phyloP scores from a whole-genome alignment of 2,329 filamentous ascomycete species.

The Ploettnerulaceae sp. region DNA sequence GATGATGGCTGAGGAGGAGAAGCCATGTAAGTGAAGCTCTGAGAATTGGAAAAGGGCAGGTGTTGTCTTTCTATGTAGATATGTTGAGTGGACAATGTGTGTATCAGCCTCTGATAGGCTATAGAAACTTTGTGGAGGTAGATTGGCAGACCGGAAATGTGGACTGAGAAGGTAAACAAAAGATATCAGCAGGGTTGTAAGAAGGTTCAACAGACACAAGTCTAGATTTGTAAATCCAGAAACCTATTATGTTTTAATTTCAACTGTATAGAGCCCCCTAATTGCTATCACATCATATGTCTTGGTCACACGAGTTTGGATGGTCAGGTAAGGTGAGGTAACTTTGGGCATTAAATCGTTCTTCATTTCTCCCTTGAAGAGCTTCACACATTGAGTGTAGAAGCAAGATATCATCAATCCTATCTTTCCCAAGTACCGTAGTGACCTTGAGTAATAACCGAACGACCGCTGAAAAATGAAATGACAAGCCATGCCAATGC shows the following conservation, averaged over 20 bases:
- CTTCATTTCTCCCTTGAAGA: conserved; percentile 2
- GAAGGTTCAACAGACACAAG: too few relatives aligned
- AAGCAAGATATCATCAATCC: conserved; percentile 3
- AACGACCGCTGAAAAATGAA: conserved; percentile 9
- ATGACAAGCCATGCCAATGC: conserved; percentile 23
- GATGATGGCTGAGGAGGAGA: background rate
- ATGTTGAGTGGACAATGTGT: too few relatives aligned
- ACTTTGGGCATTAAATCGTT: background rate
- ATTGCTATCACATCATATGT: too few relatives aligned
- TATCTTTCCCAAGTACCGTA: conserved; percentile 8
- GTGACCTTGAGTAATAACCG: conserved; percentile 5
- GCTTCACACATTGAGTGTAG: background rate
- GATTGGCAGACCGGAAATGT: too few relatives aligned
- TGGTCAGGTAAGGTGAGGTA: background rate
- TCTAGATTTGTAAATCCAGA: too few relatives aligned
- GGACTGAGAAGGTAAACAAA: too few relatives aligned
- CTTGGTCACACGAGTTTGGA: background rate
- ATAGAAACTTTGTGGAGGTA: too few relatives aligned
- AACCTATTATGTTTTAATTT: too few relatives aligned
- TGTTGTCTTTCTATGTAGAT: background rate
- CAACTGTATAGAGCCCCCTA: too few relatives aligned
- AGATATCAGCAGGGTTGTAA: too few relatives aligned
- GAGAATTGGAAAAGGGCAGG: background rate
- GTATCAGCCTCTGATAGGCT: too few relatives aligned
- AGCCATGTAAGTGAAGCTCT: background rate